phyloP scores from a whole-genome alignment of 2,329 filamentous ascomycete species.

The Monosporascus sp. region DNA sequence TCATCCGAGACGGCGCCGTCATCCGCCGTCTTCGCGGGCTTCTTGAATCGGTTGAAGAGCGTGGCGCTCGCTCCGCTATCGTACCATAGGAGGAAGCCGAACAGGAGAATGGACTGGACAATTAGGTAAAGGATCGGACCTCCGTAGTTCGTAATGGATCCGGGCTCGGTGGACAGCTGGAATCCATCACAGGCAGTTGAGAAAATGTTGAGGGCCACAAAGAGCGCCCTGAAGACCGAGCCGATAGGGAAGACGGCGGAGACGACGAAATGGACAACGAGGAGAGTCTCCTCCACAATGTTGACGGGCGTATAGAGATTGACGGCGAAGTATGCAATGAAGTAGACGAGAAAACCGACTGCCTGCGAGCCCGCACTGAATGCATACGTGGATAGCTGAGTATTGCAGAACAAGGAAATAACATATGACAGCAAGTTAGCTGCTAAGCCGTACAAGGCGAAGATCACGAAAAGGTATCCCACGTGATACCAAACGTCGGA shows the following conservation, averaged over 20 bases:
- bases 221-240: constrained; percentile 68
- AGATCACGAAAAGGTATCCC: constrained; percentile 75
- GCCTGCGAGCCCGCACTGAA: constrained; percentile 75
- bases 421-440: constrained; percentile 75
- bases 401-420: constrained; percentile 72
- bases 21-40: constrained; percentile 19
- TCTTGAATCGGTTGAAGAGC: constrained; percentile 33
- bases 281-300: constrained; percentile 61
- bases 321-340: constrained; percentile 66
- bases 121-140: constrained; percentile 81
- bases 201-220: constrained; percentile 78
- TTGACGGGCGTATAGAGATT: constrained; percentile 70
- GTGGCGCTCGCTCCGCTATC: constrained; percentile 67
- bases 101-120: constrained; percentile 66
- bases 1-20: constrained; percentile 39
- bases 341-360: constrained; percentile 64
- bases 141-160: constrained; percentile 69
- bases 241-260: constrained; percentile 71
- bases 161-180: constrained; percentile 62
- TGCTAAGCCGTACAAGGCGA: constrained; percentile 75
- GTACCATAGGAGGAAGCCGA: constrained; percentile 70
- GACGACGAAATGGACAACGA: constrained; percentile 70
- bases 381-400: constrained; percentile 79
- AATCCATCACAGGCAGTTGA: constrained; percentile 68
- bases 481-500: constrained; percentile 70